These are phyloP conservation scores for Ceratorhiza oryzae-sativae DNA, from an alignment of 1,284 basidiomycete species.

Conservation along the genomic window DNA sequence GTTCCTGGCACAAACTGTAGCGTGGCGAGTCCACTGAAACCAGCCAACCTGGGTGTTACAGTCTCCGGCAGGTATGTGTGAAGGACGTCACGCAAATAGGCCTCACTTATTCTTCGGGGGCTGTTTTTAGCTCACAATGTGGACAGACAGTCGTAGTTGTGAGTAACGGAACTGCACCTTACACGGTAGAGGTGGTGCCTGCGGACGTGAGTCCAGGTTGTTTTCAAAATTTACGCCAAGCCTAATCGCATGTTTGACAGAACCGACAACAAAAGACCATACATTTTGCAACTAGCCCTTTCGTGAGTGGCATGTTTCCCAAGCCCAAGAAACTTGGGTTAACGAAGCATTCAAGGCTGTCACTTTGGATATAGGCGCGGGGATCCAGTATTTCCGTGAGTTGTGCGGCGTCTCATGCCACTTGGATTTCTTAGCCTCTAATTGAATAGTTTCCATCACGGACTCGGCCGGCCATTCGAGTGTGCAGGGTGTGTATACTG, in stretches of 20 bases:
- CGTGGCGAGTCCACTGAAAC: neutral
- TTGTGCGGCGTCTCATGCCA: neutral
- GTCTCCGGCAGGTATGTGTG: slow-evolving; percentile 19
- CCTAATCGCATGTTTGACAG: neutral
- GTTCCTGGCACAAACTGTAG: neutral
- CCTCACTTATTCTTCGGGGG: neutral
- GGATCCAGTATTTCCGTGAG: slow-evolving; percentile 25
- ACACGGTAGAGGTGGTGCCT: slow-evolving; percentile 20
- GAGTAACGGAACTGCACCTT: slow-evolving; percentile 23
- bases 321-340: neutral
- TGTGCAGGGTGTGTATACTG: slow-evolving; percentile 6
- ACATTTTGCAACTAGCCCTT: slow-evolving; percentile 23
- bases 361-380: slow-evolving; percentile 9
- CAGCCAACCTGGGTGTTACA: slow-evolving; percentile 5
- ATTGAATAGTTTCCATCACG: slow-evolving; percentile 4
- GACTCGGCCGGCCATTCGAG: slow-evolving; percentile 20
- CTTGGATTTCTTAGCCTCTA: neutral
- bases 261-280: slow-evolving; percentile 26
- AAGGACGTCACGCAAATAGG: neutral
- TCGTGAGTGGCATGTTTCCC: slow-evolving; percentile 10
- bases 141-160: neutral
- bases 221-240: neutral
- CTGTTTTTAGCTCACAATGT: slow-evolving; percentile 5
- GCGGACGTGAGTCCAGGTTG: slow-evolving; percentile 2
- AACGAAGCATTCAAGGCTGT: neutral